Conservation (phyloP, 2,329 filamentous ascomycete genomes). For the Penicillium brasilianum region DNA sequence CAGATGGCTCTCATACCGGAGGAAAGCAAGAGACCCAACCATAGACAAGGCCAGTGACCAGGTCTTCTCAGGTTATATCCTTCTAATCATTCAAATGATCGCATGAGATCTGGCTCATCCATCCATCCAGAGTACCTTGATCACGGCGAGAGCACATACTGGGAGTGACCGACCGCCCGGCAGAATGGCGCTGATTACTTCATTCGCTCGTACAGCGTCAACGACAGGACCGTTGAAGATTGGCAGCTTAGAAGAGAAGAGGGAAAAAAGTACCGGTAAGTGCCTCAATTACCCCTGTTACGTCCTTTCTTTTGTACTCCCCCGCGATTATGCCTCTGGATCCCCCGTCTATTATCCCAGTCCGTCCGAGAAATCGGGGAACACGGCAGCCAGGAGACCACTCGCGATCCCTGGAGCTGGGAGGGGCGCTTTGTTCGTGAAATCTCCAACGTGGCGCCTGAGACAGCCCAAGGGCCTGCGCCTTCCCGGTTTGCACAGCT, state of each 20-base stretch:
- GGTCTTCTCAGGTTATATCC: no score
- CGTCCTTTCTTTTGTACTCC: conserved; percentile 10
- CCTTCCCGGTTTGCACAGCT: conserved; percentile 38
- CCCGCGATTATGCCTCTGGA: conserved; percentile 7
- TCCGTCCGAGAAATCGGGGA: conserved; percentile 12
- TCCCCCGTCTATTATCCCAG: not conserved
- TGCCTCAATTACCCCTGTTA: conserved; percentile 11
- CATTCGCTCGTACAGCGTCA: conserved; percentile 30
- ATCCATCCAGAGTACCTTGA: no score
- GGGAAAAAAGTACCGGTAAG: conserved; percentile 28
- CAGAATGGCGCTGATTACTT: conserved; percentile 32
- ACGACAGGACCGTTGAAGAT: conserved; percentile 20
- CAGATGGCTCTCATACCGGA: not conserved
- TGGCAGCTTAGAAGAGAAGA: conserved; percentile 22
- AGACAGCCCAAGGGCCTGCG: conserved; percentile 36
- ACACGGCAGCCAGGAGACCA: conserved; percentile 25
- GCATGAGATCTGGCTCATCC: no score
- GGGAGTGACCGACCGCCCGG: conserved; percentile 29
- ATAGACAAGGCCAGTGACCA: no score
- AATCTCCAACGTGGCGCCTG: conserved; percentile 35
- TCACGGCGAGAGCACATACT: not conserved
- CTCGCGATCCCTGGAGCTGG: conserved; percentile 26
- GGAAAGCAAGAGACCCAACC: no score
- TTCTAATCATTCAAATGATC: no score
- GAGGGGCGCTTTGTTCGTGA: conserved; percentile 34